These are phyloP conservation scores for Dactylonectria macrodidyma DNA, from an alignment of 2,329 filamentous ascomycete species.

Conservation along the genomic window DNA sequence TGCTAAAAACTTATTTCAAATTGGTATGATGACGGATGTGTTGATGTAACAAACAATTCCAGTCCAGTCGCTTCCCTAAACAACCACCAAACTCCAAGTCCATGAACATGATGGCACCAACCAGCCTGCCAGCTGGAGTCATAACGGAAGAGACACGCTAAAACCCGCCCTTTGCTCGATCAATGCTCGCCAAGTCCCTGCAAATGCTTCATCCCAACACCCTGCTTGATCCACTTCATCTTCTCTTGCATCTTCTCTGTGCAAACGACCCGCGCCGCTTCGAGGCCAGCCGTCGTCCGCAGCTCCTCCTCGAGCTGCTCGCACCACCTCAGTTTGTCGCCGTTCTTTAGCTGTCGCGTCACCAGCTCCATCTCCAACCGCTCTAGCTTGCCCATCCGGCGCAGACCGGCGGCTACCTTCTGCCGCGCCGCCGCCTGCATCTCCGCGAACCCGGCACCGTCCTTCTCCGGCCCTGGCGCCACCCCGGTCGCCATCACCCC, in stretches of 20 bases:
- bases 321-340: conserved; percentile 56
- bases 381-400: conserved; percentile 50
- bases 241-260: conserved; percentile 46
- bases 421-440: conserved; percentile 35
- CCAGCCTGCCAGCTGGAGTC: neutral
- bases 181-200: conserved; percentile 18
- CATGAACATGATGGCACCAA: neutral
- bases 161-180: neutral
- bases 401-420: conserved; percentile 50
- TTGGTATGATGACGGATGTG: conserved; percentile 10
- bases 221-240: conserved; percentile 45
- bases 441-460: conserved; percentile 35
- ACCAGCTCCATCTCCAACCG: conserved; percentile 59
- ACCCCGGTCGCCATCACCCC: conserved; percentile 32
- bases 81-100: neutral
- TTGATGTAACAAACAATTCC: neutral
- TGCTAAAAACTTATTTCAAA: neutral
- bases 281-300: conserved; percentile 30
- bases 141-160: neutral
- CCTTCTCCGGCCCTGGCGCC: conserved; percentile 41
- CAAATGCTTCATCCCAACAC: conserved; percentile 36
- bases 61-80: neutral
- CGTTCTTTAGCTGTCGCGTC: conserved; percentile 49
- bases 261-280: conserved; percentile 41
- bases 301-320: conserved; percentile 48